phyloP scores from a whole-genome alignment of 495 filamentous ascomycete species.

The Xylaria venustula region DNA sequence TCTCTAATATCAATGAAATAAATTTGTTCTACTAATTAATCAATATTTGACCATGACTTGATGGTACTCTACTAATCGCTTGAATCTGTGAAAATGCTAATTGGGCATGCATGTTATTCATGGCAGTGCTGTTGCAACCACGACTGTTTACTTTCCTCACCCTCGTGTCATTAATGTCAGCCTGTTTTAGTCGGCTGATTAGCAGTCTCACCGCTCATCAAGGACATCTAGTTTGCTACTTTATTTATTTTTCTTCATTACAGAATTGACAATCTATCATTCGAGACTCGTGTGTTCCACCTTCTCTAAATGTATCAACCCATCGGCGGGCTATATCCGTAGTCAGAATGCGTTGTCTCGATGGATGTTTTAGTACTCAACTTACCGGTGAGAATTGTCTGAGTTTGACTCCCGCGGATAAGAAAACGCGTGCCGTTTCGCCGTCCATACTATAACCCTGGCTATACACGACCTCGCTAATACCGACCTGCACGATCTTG shows the following conservation, averaged over 20 bases:
- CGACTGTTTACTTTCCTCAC: too few species aligned
- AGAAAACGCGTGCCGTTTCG: conserved; percentile 76
- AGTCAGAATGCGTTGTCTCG: background rate
- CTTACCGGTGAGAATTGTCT: conserved; percentile 81
- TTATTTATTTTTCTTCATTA: too few species aligned
- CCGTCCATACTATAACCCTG: conserved; percentile 92
- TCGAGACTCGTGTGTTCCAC: conserved; percentile 5
- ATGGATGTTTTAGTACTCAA: conserved; percentile 14
- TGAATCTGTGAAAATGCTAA: too few species aligned
- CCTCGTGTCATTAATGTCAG: too few species aligned
- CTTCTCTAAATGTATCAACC: conserved; percentile 52
- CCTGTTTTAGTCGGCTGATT: too few species aligned
- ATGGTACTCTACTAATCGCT: background rate
- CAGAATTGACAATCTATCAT: too few species aligned
- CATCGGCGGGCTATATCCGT: conserved; percentile 47
- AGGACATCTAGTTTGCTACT: too few species aligned
- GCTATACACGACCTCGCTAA: conserved; percentile 90
- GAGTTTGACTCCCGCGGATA: conserved; percentile 70
- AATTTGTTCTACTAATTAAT: conserved; percentile 7
- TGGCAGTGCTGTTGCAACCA: background rate
- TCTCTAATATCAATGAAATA: conserved; percentile 15
- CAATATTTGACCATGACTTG: background rate
- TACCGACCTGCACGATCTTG: conserved; percentile 95
- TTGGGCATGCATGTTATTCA: too few species aligned
- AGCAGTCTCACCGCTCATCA: too few species aligned